Evolutionary conservation across 106 monocot genomes (phyloP), one percentile per base, ranked within the genome.

Genomic region (Dendrobium catenatum): DNA sequence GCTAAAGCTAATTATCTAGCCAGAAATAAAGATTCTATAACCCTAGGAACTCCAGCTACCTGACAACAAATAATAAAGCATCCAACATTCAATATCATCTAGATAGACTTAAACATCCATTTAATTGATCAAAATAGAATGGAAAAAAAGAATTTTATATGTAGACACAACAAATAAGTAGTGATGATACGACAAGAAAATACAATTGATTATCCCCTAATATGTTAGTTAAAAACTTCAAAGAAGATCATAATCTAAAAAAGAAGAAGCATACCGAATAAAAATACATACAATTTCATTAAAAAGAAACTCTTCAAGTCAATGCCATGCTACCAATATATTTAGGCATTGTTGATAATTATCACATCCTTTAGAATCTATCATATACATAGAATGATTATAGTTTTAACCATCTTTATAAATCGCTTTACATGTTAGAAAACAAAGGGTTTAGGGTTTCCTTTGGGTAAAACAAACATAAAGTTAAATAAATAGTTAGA

Each of bases 41-140:
- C 94, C 37, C 92, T 90, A 42, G 89, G 92, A 18, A 92, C 88
- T 73, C 94, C 92, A 43, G 92, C 94, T 64, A 94, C 92, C 96
- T 94, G 75, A 78, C 42, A 9, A 70, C 42, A 73, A 42, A 29
- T 10, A 27, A 33, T 68, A 68, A 59, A 59, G 59, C 20, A 59
- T 4, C 59, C 59, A 59, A 8, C 19, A 59, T 1, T 59, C 59
- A n/a, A 19, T 59, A 49, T n/a, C 19, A 20, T 18, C n/a, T 59
- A 20, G 20, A 59, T 20, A 20, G 4, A n/a, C 10, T 1, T 68
- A 68, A 68, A 33, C 68, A 68, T 68, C 68, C 68, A 33, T 68
- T 68, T 68, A 33, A 67, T 19, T 56, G 56, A 59, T 2, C 20
- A 20, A 59, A 20, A 1, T 3, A 59, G 26, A 6, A 18, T 9